These are phyloP conservation scores for Mycena vitilis DNA, from an alignment of 768 basidiomycete species.

Conservation along the genomic window DNA sequence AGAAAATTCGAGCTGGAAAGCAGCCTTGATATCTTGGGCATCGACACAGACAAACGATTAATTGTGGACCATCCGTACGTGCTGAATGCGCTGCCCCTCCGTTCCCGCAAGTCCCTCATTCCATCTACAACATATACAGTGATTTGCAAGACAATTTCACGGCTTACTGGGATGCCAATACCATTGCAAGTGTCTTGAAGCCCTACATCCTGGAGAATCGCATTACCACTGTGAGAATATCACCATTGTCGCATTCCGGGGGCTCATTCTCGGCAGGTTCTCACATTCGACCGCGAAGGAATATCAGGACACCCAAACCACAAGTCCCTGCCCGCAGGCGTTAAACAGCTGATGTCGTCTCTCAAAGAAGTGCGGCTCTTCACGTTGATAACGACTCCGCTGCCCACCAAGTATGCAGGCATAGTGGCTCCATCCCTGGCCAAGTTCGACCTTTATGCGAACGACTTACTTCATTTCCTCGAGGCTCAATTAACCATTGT, in stretches of 20 bases:
- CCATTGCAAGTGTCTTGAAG: conserved; percentile 68
- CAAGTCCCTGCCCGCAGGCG: conserved; percentile 71
- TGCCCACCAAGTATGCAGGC: conserved; percentile 71
- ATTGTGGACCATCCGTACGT: conserved; percentile 81
- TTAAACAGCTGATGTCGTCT: conserved; percentile 54
- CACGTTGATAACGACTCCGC: conserved; percentile 68
- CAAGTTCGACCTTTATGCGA: conserved; percentile 57
- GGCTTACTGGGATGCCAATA: conserved; percentile 67
- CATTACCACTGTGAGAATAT: conserved; percentile 69
- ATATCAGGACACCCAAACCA: conserved; percentile 93
- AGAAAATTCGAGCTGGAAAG: conserved; percentile 68
- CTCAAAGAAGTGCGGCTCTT: conserved; percentile 57
- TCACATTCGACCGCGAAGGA: conserved; percentile 85
- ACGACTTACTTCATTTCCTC: conserved; percentile 39
- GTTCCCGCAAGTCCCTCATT: conserved; percentile 1
- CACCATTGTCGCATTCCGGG: conserved; percentile 8
- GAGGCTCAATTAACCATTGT: conserved; percentile 38
- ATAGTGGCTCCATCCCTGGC: conserved; percentile 61
- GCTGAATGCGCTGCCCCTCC: conserved; percentile 1
- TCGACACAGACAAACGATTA: conserved; percentile 65
- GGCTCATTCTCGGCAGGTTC: conserved; percentile 60
- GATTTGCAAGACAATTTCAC: conserved; percentile 83
- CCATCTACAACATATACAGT: conserved; percentile 51
- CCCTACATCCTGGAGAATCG: conserved; percentile 68
- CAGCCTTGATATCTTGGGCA: conserved; percentile 77